A percentile compares a stretch with the other conserved stretches of the same genome.
phyloP scores from a whole-genome alignment of 192 early-diverging fungal species.

The Coemansia sp. region DNA sequence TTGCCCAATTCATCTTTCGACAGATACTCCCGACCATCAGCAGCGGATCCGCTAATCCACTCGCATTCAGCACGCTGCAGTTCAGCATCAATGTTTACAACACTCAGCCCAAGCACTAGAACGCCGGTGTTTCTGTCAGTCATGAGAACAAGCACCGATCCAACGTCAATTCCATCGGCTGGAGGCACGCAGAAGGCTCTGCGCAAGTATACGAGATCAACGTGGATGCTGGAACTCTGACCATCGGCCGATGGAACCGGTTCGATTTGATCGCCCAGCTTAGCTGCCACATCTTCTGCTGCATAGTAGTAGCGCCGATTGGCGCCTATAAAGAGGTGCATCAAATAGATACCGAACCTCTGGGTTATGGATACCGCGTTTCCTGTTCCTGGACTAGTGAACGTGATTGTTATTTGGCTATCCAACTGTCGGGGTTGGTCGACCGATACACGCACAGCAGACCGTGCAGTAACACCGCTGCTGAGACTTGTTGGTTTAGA shows the following conservation, averaged over 20 bases:
- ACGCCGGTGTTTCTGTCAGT: neutral
- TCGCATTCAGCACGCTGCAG: neutral
- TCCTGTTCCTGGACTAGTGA: slow-evolving; percentile 44
- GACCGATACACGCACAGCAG: slow-evolving; percentile 5
- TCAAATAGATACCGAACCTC: slow-evolving; percentile 34
- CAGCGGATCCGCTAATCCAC: neutral
- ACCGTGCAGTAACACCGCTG: slow-evolving; percentile 8
- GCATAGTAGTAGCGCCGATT: slow-evolving; percentile 4
- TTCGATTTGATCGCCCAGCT: neutral
- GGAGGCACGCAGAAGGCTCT: slow-evolving; percentile 27
- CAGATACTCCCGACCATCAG: neutral
- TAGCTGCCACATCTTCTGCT: neutral
- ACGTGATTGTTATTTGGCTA: slow-evolving; percentile 37
- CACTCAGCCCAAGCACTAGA: slow-evolving; percentile 1
- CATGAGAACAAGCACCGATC: slow-evolving; percentile 14
- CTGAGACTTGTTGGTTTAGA: slow-evolving; percentile 2
- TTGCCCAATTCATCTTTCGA: neutral
- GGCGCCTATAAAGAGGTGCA: slow-evolving; percentile 25
- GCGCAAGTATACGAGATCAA: slow-evolving; percentile 17
- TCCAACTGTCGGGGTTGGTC: slow-evolving; percentile 16
- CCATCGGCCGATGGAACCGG: neutral
- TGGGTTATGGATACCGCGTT: slow-evolving; percentile 22
- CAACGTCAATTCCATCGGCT: slow-evolving; percentile 20
- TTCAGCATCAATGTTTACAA: neutral
- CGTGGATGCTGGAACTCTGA: neutral